These are phyloP conservation scores for Phlegmacium glaucopus DNA, from an alignment of 768 basidiomycete genomes.

Conservation along the genomic window DNA sequence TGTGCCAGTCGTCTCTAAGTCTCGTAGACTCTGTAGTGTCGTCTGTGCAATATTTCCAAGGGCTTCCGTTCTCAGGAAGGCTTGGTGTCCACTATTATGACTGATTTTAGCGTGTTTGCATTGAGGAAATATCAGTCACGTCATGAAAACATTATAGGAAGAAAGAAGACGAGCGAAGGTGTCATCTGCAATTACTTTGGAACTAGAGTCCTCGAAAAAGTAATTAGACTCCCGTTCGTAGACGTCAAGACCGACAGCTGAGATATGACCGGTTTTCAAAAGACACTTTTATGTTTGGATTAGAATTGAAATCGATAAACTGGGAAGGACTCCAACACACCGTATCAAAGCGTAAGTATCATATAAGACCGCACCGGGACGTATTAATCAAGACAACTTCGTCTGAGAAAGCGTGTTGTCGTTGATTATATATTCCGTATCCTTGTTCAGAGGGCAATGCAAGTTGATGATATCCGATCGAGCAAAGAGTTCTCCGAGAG, in stretches of 20 bases:
- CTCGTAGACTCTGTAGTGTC: conserved; percentile 33
- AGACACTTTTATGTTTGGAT: too few species aligned
- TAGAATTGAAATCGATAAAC: too few species aligned
- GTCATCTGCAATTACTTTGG: conserved; percentile 42
- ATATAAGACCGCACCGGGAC: too few species aligned
- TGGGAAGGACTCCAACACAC: too few species aligned
- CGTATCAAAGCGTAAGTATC: too few species aligned
- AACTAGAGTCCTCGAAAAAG: conserved; percentile 41
- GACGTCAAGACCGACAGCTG: conserved; percentile 42
- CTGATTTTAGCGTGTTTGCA: background rate
- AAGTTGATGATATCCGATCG: too few species aligned
- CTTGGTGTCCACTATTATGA: conserved; percentile 36
- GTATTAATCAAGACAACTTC: too few species aligned
- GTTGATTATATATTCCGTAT: too few species aligned
- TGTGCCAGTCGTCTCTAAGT: conserved; percentile 30
- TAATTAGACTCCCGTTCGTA: conserved; percentile 39
- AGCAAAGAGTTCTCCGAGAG: too few species aligned
- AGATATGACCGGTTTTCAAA: conserved; percentile 36
- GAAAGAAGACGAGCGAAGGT: conserved; percentile 41
- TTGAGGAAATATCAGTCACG: conserved; percentile 17
- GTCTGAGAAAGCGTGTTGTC: too few species aligned
- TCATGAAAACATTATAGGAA: conserved; percentile 46
- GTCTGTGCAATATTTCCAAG: conserved; percentile 37
- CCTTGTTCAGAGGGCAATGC: too few species aligned
- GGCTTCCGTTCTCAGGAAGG: conserved; percentile 39